phyloP scores from a whole-genome alignment of 306 rosid genomes.

The Sicyos baderoa region DNA sequence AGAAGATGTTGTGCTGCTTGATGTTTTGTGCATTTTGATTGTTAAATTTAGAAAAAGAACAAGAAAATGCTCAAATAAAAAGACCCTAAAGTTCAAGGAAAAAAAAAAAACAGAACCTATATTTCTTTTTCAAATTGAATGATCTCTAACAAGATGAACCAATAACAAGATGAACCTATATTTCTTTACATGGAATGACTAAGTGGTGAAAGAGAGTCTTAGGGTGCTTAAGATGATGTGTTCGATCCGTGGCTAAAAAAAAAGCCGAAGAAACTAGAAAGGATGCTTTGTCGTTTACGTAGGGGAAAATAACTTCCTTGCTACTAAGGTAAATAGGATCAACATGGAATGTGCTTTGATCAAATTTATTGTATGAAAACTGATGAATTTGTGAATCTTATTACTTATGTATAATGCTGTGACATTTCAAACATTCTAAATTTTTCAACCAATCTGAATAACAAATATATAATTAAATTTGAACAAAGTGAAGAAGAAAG shows the following conservation, averaged over 20 bases:
- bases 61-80: no score
- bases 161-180: no score
- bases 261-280: no score
- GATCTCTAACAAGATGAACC: conserved; percentile 2
- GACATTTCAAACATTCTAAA: neutral
- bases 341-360: conserved; percentile 2
- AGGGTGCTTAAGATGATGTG: no score
- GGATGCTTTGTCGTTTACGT: no score
- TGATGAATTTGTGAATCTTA: conserved; percentile 25
- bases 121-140: neutral
- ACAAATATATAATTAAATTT: conserved; percentile 12
- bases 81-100: neutral
- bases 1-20: neutral
- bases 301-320: neutral
- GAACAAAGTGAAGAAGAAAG: conserved; percentile 4
- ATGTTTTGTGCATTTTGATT: no score
- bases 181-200: no score
- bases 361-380: neutral
- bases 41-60: no score
- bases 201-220: no score
- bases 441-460: conserved; percentile 5
- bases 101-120: neutral
- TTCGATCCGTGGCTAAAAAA: no score
- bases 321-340: neutral
- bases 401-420: conserved; percentile 7